Conservation (phyloP, 1,284 basidiomycete species). For the Trichosporon ovoides region DNA sequence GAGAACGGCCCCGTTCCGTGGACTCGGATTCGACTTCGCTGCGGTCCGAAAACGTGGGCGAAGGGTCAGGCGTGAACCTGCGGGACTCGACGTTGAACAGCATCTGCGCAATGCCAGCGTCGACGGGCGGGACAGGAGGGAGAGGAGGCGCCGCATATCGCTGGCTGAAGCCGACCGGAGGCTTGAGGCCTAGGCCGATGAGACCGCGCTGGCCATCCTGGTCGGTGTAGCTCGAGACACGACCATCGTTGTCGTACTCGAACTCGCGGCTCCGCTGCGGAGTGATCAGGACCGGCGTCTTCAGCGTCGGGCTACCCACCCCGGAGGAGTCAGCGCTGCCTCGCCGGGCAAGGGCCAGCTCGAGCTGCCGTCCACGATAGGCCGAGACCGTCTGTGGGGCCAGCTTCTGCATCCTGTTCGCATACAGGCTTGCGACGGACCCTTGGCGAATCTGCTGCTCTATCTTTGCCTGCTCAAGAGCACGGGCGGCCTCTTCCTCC, state of each 20-base stretch:
- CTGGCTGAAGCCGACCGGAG: neutral
- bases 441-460: neutral
- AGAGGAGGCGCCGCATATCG: neutral
- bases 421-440: neutral
- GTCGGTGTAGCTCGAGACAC: too few species aligned
- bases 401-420: neutral
- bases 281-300: neutral
- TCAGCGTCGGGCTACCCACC: neutral
- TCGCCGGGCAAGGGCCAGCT: neutral
- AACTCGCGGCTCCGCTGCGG: neutral
- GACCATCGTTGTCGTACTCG: neutral
- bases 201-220: too few species aligned
- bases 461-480: neutral
- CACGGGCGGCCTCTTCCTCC: neutral
- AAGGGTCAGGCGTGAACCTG: neutral
- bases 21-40: neutral
- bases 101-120: neutral
- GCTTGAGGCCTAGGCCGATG: neutral
- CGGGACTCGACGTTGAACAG: slow-evolving; percentile 1
- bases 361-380: neutral
- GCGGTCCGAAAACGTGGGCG: neutral
- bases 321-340: neutral
- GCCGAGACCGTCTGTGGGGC: neutral
- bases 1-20: neutral
- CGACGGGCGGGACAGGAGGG: neutral